These are phyloP conservation scores for Penicilliopsis zonata DNA, from an alignment of 495 filamentous ascomycete species.

Conservation along the genomic window DNA sequence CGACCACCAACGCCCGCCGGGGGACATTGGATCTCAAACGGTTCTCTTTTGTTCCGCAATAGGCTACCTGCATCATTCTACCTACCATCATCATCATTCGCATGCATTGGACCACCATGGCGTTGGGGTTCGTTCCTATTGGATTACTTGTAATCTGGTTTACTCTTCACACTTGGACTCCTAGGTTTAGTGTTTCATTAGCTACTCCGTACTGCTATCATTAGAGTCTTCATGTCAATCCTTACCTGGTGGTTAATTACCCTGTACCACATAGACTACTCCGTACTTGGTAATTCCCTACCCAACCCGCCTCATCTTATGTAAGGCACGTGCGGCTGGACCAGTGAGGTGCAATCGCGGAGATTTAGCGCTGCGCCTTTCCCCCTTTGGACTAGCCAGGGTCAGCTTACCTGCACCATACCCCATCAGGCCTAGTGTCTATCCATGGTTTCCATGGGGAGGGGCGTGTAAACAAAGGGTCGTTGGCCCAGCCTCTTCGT, in stretches of 20 bases:
- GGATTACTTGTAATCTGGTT: neutral
- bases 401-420: too few relatives aligned
- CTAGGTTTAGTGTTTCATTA: too few relatives aligned
- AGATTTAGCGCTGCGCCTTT: too few relatives aligned
- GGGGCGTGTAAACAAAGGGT: slow-evolving; percentile 30
- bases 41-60: slow-evolving; percentile 37
- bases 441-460: slow-evolving; percentile 24
- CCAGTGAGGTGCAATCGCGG: too few relatives aligned
- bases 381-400: slow-evolving; percentile 2
- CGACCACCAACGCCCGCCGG: slow-evolving; percentile 4
- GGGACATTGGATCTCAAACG: slow-evolving; percentile 37
- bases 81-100: neutral
- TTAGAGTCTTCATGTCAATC: too few relatives aligned
- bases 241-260: too few relatives aligned
- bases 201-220: too few relatives aligned
- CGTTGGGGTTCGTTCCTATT: neutral
- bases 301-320: too few relatives aligned
- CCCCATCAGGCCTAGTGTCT: slow-evolving; percentile 8
- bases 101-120: neutral
- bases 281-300: too few relatives aligned
- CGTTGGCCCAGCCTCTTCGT: slow-evolving; percentile 35
- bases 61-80: slow-evolving; percentile 2
- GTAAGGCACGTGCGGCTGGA: too few relatives aligned
- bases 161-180: too few relatives aligned
- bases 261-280: too few relatives aligned